phyloP scores from a whole-genome alignment of 2,329 filamentous ascomycete species.

The Diplocarpon mali region DNA sequence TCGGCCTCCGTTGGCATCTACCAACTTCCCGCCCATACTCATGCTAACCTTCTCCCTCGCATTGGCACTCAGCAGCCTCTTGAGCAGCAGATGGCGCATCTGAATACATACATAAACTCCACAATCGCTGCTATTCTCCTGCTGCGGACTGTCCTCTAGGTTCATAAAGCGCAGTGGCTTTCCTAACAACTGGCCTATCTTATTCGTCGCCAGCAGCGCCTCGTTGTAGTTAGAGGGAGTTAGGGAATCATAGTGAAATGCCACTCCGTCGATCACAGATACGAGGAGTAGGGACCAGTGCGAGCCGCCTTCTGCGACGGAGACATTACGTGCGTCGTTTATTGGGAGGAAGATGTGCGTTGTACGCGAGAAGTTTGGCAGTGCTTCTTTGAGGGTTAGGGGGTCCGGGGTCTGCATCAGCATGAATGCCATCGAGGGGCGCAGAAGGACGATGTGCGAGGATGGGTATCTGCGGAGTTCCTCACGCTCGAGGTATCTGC shows the following conservation, averaged over 20 bases:
- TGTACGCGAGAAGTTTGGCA: constrained; percentile 69
- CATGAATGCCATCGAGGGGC: constrained; percentile 87
- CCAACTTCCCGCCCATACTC: constrained; percentile 76
- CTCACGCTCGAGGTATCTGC: constrained; percentile 77
- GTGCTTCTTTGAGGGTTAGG: constrained; percentile 47
- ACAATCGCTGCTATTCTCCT: constrained; percentile 87
- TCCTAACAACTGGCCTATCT: constrained; percentile 58
- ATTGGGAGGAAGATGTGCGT: constrained; percentile 95
- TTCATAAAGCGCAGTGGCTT: constrained; percentile 64
- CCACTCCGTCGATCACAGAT: constrained; percentile 74
- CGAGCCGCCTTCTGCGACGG: constrained; percentile 73
- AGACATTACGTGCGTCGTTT: constrained; percentile 73
- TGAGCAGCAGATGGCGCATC: constrained; percentile 88
- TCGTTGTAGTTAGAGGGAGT: constrained; percentile 64
- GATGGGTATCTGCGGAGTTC: constrained; percentile 69
- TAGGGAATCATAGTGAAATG: constrained; percentile 94
- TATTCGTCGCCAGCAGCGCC: constrained; percentile 56
- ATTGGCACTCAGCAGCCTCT: constrained; percentile 67
- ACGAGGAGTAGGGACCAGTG: constrained; percentile 95
- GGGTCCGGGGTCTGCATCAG: constrained; percentile 63
- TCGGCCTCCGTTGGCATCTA: constrained; percentile 68
- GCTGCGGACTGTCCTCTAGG: constrained; percentile 76
- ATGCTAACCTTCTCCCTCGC: constrained; percentile 83
- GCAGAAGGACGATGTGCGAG: constrained; percentile 79
- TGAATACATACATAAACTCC: constrained; percentile 92